Evolutionary conservation across 2,329 filamentous ascomycete genomes (phyloP).

Genomic region (Talaromyces pinophilus): DNA sequence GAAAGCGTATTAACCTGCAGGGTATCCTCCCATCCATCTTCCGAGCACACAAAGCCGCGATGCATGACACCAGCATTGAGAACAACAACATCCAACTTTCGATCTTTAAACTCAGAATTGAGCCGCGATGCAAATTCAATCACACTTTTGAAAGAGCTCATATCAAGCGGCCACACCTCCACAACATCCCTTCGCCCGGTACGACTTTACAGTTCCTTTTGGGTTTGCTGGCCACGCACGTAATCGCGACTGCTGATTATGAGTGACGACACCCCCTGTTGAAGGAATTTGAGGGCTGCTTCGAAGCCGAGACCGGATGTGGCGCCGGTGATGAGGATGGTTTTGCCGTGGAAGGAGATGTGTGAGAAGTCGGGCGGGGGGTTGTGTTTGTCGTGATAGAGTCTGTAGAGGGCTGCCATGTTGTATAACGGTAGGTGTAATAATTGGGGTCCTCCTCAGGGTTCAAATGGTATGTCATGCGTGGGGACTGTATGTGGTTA

Average conservation of each 20-base stretch:
- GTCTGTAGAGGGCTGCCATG: slow-evolving; percentile 19
- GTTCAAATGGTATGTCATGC: no score
- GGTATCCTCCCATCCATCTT: slow-evolving; percentile 54
- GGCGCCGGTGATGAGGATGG: slow-evolving; percentile 53
- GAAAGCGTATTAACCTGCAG: slow-evolving; percentile 62
- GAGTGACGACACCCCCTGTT: slow-evolving; percentile 44
- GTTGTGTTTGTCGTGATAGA: slow-evolving; percentile 25
- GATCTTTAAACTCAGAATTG: slow-evolving; percentile 34
- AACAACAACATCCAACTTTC: slow-evolving; percentile 47
- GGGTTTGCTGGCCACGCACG: slow-evolving; percentile 46
- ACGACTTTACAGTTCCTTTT: slow-evolving; percentile 40
- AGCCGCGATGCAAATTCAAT: slow-evolving; percentile 45
- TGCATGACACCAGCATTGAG: slow-evolving; percentile 51
- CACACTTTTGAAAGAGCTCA: slow-evolving; percentile 50
- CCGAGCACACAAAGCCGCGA: slow-evolving; percentile 37
- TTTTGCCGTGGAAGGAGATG: slow-evolving; percentile 48
- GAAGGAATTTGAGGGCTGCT: slow-evolving; percentile 51
- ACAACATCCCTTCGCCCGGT: slow-evolving; percentile 39
- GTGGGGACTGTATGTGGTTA: not conserved
- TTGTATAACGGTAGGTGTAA: not conserved
- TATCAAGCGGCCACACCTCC: slow-evolving; percentile 50
- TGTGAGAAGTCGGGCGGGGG: slow-evolving; percentile 40
- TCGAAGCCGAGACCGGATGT: slow-evolving; percentile 55
- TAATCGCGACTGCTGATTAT: slow-evolving; percentile 51
- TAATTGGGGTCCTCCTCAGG: not conserved